Evolutionary conservation across 2,329 filamentous ascomycete species (phyloP).

Genomic region (Emergomyces orientalis): DNA sequence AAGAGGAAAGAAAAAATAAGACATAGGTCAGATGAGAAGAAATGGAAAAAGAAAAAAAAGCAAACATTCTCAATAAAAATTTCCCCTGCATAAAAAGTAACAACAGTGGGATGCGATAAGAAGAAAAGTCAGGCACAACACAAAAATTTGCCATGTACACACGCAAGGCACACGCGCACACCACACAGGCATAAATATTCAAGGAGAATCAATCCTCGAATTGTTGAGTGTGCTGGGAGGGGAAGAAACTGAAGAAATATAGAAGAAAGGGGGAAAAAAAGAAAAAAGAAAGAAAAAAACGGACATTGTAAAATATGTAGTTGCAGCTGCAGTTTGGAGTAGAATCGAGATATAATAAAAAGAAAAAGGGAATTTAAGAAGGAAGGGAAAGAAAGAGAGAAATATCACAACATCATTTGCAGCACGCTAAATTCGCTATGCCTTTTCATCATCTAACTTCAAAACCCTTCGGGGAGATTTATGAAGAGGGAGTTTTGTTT

Average conservation of each 20-base stretch:
- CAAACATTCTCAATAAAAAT: conserved; percentile 20
- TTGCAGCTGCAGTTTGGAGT: background rate
- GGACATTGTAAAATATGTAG: background rate
- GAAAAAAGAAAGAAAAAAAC: background rate
- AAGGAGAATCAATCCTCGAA: conserved; percentile 1
- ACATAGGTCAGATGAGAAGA: background rate
- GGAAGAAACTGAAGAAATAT: conserved; percentile 26
- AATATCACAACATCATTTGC: conserved; percentile 23
- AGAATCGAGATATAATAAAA: background rate
- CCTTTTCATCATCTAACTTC: background rate
- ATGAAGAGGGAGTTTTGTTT: background rate
- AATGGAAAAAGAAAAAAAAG: background rate
- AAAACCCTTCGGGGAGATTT: background rate
- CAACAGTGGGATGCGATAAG: conserved; percentile 15
- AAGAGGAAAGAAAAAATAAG: background rate
- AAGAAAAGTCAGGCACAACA: conserved; percentile 11
- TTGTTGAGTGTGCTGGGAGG: conserved; percentile 16
- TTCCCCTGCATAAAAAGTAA: background rate
- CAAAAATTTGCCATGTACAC: background rate
- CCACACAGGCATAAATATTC: background rate
- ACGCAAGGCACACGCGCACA: background rate
- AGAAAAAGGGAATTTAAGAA: background rate
- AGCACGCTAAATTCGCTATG: conserved; percentile 18
- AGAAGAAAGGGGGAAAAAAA: conserved; percentile 19
- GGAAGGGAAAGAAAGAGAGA: conserved; percentile 21